Evolutionary conservation across 2,329 filamentous ascomycete genomes (phyloP), one percentile per base, ranked within the genome.

Genomic region (Pseudogymnoascus sp.): DNA sequence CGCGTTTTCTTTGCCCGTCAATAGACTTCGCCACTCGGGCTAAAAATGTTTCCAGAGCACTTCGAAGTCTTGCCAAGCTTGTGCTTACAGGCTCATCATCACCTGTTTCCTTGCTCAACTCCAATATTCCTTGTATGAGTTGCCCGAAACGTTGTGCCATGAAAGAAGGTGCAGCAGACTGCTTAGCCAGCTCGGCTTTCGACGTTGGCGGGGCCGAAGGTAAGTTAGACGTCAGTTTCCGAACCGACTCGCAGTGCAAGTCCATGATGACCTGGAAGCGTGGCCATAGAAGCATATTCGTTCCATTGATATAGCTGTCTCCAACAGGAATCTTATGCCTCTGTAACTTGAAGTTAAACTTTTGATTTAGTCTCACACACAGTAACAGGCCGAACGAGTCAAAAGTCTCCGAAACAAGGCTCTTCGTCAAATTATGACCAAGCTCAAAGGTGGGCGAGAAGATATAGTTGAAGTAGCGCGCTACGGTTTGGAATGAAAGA

Each of bases 61-160:
- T 83, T 31, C 91, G 81, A 70, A 99, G 76, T 26, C 95, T 84
- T 11, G 83, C 82, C 56, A 99, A 76, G 70, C 91, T 96, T 59
- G 89, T 87, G 0, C 88, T 87, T 2, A 98, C 90, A 0, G 95
- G 95, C 75, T 99, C 95, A 68, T 97, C 93, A 68, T 98, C 95
- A 1, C 92, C 92, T 0, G 91, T 91, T 69, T 97, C 93, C n/a
- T 86, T 86, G 71, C 91, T 96, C 46, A 99, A 82, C 0, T 85
- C 80, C 31, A 98, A 77, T 31, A 98, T 89, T 2, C 91, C 91
- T 66, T 96, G 90, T 59, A 96, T 77, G 60, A 99, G 86, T 76
- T 97, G 93, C 0, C 91, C 95, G 72, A 98, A 98, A n/a, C 92
- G 86, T 75, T 99, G 95, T 0, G 95, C 97, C 16, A 96, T 82